Conservation (phyloP, 805 yeast genomes). For the Lachancea thermotolerans region DNA sequence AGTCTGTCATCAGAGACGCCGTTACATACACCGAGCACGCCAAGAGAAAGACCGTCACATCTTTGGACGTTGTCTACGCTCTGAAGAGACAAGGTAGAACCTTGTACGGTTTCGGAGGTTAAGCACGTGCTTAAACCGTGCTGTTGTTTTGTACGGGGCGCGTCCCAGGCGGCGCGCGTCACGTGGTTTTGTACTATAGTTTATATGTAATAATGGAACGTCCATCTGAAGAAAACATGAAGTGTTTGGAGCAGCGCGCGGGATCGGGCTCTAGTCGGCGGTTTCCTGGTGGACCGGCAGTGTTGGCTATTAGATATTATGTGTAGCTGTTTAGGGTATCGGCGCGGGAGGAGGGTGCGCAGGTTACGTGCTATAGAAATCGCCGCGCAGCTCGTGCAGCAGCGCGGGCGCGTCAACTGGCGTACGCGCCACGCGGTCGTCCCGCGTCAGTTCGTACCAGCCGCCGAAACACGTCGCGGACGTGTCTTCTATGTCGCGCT, state of each 20-base stretch:
- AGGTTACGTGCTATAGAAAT: neutral
- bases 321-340: no score
- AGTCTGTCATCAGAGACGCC: slow-evolving; percentile 97
- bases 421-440: slow-evolving; percentile 17
- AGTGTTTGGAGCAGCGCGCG: no score
- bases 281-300: neutral
- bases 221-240: neutral
- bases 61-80: slow-evolving; percentile 97
- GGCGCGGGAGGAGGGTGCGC: no score
- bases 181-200: neutral
- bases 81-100: slow-evolving; percentile 99
- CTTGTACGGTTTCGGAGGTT: slow-evolving; percentile 99
- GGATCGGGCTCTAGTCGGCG: no score
- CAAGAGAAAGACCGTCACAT: slow-evolving; percentile 99
- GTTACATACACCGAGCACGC: slow-evolving; percentile 99
- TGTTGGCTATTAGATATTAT: no score
- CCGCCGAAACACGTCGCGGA: slow-evolving; percentile 44
- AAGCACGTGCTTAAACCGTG: slow-evolving; percentile 24
- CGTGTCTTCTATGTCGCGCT: slow-evolving; percentile 50
- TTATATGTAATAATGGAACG: neutral
- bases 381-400: neutral
- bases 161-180: neutral
- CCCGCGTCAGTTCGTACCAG: slow-evolving; percentile 41
- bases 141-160: no score
- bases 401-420: neutral